Percentiles rank a stretch among this genome's conserved stretches.
phyloP scores from a whole-genome alignment of 1,284 basidiomycete species.

The Boletus sp. region DNA sequence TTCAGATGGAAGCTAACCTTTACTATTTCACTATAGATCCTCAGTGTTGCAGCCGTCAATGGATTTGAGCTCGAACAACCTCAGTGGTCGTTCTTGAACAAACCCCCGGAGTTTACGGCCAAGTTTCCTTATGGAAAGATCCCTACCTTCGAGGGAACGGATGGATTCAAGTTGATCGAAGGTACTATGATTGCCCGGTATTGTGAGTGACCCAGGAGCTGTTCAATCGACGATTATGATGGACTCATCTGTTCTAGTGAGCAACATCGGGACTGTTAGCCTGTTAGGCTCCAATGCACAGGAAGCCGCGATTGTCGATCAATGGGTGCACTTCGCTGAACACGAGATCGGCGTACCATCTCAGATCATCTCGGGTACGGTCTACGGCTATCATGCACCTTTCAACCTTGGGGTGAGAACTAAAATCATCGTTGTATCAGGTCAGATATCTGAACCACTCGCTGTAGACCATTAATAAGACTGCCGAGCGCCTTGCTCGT shows the following conservation, averaged over 20 bases:
- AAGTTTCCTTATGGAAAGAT: slow-evolving; percentile 51
- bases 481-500: slow-evolving; percentile 1
- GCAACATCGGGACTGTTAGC: slow-evolving; percentile 44
- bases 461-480: slow-evolving; percentile 5
- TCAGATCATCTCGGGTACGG: background rate
- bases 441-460: background rate
- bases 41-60: no score
- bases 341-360: slow-evolving; percentile 30
- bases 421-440: no score
- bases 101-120: slow-evolving; percentile 39
- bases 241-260: slow-evolving; percentile 35
- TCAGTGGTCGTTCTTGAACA: slow-evolving; percentile 31
- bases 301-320: slow-evolving; percentile 38
- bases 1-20: background rate
- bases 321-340: no score
- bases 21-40: slow-evolving; percentile 9
- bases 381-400: slow-evolving; percentile 6
- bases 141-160: slow-evolving; percentile 52
- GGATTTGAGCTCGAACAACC: slow-evolving; percentile 2
- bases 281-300: slow-evolving; percentile 46
- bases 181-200: slow-evolving; percentile 57
- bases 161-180: slow-evolving; percentile 54
- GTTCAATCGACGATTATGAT: no score
- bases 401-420: no score
- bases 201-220: slow-evolving; percentile 40